Conservation (phyloP, 2,329 filamentous ascomycete species). For the Pseudocercospora macadamiae region DNA sequence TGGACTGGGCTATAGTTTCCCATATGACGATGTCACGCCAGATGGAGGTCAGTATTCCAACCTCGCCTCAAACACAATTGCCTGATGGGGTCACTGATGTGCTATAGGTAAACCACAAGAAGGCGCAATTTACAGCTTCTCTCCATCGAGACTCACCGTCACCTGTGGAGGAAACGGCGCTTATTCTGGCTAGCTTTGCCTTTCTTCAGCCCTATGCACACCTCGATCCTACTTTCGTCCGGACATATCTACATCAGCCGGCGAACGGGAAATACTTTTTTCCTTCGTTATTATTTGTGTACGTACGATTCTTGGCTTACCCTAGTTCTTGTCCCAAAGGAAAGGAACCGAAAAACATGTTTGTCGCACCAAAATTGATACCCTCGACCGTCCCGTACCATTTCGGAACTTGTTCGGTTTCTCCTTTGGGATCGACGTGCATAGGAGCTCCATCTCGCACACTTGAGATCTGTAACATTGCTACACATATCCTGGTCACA, state of each 20-base stretch:
- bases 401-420: not conserved
- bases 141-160: conserved; percentile 32
- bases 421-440: conserved; percentile 5
- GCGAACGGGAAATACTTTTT: not conserved
- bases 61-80: not conserved
- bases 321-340: not conserved
- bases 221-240: not conserved
- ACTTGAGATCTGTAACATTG: conserved; percentile 5
- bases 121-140: conserved; percentile 37
- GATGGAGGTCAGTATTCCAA: conserved; percentile 47
- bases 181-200: conserved; percentile 20
- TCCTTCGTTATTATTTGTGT: too few relatives aligned
- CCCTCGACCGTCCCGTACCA: too few relatives aligned
- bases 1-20: conserved; percentile 65
- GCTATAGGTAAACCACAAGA: conserved; percentile 32
- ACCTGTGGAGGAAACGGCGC: conserved; percentile 37
- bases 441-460: not conserved
- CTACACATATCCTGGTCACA: not conserved
- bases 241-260: not conserved
- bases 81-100: conserved; percentile 4
- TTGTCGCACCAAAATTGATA: conserved; percentile 4
- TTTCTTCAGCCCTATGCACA: conserved; percentile 1
- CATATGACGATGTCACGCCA: conserved; percentile 69
- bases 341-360: not conserved
- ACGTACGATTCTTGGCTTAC: too few relatives aligned